Evolutionary conservation across 2,329 filamentous ascomycete genomes (phyloP).

Genomic region (Fusarium kyushuense): DNA sequence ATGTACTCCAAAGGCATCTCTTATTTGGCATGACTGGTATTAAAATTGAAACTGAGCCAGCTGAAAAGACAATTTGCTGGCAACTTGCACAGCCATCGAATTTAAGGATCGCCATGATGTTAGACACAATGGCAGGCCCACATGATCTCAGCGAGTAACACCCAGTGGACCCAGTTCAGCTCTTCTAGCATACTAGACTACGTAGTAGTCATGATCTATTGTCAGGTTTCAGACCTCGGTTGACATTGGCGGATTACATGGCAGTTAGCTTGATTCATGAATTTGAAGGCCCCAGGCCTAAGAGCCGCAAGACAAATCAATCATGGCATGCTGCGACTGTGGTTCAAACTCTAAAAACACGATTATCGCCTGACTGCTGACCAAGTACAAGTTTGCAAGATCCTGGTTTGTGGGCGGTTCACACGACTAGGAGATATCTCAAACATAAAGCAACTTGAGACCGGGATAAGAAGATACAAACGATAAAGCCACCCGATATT

Average conservation of each 20-base stretch:
- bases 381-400: not conserved
- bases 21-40: constrained; percentile 20
- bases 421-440: not conserved
- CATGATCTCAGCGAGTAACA: not conserved
- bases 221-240: constrained; percentile 6
- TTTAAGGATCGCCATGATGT: constrained; percentile 8
- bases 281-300: not conserved
- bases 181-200: not conserved
- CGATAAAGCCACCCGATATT: not conserved
- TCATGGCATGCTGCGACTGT: not conserved
- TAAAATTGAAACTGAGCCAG: constrained; percentile 4
- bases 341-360: constrained; percentile 2
- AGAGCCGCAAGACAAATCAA: not conserved
- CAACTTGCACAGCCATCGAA: not conserved
- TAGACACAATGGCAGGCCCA: not conserved
- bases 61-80: constrained; percentile 6
- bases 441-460: not conserved
- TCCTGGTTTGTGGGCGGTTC: not conserved
- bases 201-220: not conserved
- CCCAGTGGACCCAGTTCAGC: constrained; percentile 29
- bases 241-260: constrained; percentile 1
- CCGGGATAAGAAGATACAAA: not conserved
- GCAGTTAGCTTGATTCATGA: not conserved
- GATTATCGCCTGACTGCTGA: not conserved
- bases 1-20: not conserved